Evolutionary conservation across 768 basidiomycete species (phyloP).

Genomic region (Leccinum boreale): DNA sequence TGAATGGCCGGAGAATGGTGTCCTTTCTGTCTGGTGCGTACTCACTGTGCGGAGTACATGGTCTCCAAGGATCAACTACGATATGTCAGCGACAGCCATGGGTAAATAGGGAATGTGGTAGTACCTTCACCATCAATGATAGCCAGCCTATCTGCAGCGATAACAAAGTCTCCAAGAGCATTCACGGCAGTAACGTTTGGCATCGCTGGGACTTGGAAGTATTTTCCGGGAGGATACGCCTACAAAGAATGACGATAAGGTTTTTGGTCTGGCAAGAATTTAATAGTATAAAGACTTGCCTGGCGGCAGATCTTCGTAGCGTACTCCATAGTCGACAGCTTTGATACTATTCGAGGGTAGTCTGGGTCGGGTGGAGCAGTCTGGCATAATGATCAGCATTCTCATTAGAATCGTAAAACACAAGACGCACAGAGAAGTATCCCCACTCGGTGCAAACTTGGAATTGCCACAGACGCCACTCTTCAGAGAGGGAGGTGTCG

Average conservation of each 20-base stretch:
- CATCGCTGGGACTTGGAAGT: constrained; percentile 64
- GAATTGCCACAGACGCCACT: constrained; percentile 87
- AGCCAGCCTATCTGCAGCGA: constrained; percentile 77
- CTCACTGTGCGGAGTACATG: constrained; percentile 77
- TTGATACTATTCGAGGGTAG: constrained; percentile 76
- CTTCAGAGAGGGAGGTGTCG: constrained; percentile 57
- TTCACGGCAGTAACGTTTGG: constrained; percentile 88
- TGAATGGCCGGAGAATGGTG: constrained; percentile 75
- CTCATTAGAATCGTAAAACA: neutral
- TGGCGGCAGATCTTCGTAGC: constrained; percentile 65
- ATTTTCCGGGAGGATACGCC: constrained; percentile 76
- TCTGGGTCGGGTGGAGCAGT: constrained; percentile 71
- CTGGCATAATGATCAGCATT: constrained; percentile 32
- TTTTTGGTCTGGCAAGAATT: neutral
- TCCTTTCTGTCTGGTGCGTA: constrained; percentile 68
- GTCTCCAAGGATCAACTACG: constrained; percentile 87
- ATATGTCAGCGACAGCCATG: neutral
- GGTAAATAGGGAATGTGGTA: constrained; percentile 4
- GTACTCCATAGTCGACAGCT: constrained; percentile 69
- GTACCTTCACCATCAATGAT: constrained; percentile 84
- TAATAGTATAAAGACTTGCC: constrained; percentile 31
- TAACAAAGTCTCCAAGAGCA: constrained; percentile 75
- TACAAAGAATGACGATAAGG: constrained; percentile 33
- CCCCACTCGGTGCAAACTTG: constrained; percentile 97
- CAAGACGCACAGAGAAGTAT: constrained; percentile 68